A percentile compares a stretch with the other conserved stretches of the same genome.
Conservation (phyloP, 78 protist genomes). For the Mantamonas sphyraenae region DNA sequence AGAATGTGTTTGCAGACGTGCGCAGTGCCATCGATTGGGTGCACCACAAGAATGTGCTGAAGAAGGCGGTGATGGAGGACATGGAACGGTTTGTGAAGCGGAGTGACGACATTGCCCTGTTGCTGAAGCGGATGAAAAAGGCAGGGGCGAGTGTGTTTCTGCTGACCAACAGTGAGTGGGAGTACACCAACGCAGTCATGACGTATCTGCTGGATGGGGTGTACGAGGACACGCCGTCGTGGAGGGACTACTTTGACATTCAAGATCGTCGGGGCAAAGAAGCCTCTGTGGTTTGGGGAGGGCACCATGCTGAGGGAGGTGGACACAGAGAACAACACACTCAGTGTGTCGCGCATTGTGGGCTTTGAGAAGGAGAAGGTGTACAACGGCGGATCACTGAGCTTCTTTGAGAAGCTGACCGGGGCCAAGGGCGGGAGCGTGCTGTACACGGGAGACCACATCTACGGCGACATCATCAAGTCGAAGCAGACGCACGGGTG, state of each 20-base stretch:
- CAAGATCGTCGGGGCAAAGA: conserved; percentile 51
- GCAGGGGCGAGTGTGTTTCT: conserved; percentile 32
- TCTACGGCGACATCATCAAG: conserved; percentile 60
- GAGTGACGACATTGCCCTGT: conserved; percentile 28
- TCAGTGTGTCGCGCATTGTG: conserved; percentile 32
- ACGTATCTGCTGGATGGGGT: conserved; percentile 33
- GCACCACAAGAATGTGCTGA: conserved; percentile 44
- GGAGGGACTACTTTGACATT: conserved; percentile 43
- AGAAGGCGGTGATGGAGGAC: conserved; percentile 37
- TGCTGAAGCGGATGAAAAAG: conserved; percentile 43
- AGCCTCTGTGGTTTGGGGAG: conserved; percentile 55
- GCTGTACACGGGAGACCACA: conserved; percentile 59
- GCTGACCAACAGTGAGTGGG: conserved; percentile 41
- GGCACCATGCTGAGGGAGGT: conserved; percentile 40
- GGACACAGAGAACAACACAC: neutral
- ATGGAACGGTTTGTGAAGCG: conserved; percentile 41
- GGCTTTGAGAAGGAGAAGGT: conserved; percentile 38
- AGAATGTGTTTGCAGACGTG: conserved; percentile 47
- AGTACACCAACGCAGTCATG: conserved; percentile 48
- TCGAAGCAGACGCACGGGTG: conserved; percentile 54
- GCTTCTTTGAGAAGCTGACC: conserved; percentile 37
- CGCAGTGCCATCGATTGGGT: conserved; percentile 41
- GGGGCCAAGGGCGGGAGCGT: conserved; percentile 47
- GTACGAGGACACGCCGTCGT: conserved; percentile 12
- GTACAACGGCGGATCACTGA: conserved; percentile 54